These are phyloP conservation scores for Clitopilus hobsonii DNA, from an alignment of 768 basidiomycete genomes.

Conservation along the genomic window DNA sequence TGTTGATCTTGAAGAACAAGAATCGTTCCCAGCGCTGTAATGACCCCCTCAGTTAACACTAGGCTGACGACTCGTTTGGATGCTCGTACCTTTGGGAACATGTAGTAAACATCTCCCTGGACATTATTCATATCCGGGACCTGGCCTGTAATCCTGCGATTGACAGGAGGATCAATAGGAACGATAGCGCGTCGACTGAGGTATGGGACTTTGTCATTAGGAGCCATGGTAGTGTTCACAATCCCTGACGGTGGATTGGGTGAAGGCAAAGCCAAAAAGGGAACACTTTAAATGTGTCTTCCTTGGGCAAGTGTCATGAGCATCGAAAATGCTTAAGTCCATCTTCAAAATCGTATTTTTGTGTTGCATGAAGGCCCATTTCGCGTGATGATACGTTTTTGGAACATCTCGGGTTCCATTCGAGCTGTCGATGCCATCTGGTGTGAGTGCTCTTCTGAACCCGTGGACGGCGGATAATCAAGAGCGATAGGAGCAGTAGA, in stretches of 20 bases:
- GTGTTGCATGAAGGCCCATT: background rate
- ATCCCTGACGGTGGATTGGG: background rate
- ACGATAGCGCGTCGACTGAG: background rate
- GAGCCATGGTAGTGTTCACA: background rate
- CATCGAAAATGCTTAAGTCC: too few relatives aligned
- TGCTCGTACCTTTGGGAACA: constrained; percentile 8
- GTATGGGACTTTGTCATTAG: background rate
- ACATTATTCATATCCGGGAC: constrained; percentile 8
- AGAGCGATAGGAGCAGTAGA: too few relatives aligned
- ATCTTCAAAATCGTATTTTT: too few relatives aligned
- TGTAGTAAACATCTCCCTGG: constrained; percentile 9
- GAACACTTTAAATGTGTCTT: background rate
- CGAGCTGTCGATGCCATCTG: background rate
- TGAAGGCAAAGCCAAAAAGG: background rate
- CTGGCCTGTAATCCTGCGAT: background rate
- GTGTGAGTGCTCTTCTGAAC: background rate
- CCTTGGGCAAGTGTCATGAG: background rate
- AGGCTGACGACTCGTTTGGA: too few relatives aligned
- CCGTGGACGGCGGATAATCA: background rate
- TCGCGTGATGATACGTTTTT: too few relatives aligned
- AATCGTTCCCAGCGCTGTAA: constrained; percentile 8
- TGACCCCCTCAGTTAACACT: too few relatives aligned
- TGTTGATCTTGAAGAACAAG: constrained; percentile 9
- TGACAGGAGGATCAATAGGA: background rate
- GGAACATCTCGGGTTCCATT: too few relatives aligned